A percentile compares a stretch with the other conserved stretches of the same genome.
These are phyloP conservation scores for Pistacia atlantica DNA, from an alignment of 345 rosid genomes.

Conservation along the genomic window DNA sequence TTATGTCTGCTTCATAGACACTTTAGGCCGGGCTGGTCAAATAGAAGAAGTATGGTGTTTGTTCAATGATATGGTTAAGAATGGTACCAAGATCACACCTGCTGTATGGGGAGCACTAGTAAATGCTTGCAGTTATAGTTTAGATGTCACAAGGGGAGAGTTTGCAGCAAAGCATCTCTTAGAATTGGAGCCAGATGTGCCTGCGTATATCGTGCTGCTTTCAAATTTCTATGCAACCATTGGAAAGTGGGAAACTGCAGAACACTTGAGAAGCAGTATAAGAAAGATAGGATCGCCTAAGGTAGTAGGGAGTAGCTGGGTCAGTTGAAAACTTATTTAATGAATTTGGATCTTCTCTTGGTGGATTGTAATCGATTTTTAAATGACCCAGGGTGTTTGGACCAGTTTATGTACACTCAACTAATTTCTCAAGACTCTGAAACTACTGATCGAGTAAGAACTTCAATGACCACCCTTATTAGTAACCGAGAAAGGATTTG, in stretches of 20 bases:
- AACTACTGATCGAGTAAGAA: too few relatives aligned
- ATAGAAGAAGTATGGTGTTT: slow-evolving; percentile 63
- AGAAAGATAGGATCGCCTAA: slow-evolving; percentile 39
- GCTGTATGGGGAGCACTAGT: slow-evolving; percentile 57
- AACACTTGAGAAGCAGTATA: slow-evolving; percentile 46
- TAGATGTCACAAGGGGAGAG: slow-evolving; percentile 40
- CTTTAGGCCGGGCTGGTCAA: slow-evolving; percentile 50
- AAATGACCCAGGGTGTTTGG: too few relatives aligned
- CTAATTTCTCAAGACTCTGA: too few relatives aligned
- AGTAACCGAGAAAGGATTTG: too few relatives aligned
- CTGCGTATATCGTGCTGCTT: slow-evolving; percentile 48
- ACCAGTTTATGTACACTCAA: too few relatives aligned
- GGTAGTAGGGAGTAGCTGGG: slow-evolving; percentile 64
- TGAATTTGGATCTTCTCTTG: too few relatives aligned
- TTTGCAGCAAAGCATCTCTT: slow-evolving; percentile 56
- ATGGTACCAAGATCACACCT: slow-evolving; percentile 16
- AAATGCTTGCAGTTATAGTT: slow-evolving; percentile 43
- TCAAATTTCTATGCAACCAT: slow-evolving; percentile 70
- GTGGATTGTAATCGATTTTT: too few relatives aligned
- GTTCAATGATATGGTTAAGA: slow-evolving; percentile 37
- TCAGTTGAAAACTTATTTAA: slow-evolving; percentile 9
- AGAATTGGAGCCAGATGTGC: slow-evolving; percentile 48
- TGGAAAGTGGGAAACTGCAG: slow-evolving; percentile 63
- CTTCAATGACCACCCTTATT: too few relatives aligned
- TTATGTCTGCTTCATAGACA: slow-evolving; percentile 38